Percentiles rank a stretch among this genome's conserved stretches.
These are phyloP conservation scores for Rhododendron kiyosumense DNA, from an alignment of 148 eudicot species.

Conservation along the genomic window DNA sequence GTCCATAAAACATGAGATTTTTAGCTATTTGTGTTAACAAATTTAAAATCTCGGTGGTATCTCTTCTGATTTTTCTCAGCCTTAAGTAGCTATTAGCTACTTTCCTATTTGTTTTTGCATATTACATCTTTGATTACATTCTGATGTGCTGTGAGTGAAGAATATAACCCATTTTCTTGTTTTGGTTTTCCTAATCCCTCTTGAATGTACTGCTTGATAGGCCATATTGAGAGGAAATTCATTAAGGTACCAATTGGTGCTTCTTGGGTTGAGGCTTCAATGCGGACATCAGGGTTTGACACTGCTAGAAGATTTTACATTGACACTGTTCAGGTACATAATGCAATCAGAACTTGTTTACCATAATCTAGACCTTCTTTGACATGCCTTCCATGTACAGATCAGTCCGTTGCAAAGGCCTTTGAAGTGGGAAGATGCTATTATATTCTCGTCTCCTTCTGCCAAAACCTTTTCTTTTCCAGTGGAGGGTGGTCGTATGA, in stretches of 20 bases:
- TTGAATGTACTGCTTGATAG: conserved; percentile 29
- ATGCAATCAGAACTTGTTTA: not conserved
- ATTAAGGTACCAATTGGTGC: conserved; percentile 94
- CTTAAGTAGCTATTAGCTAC: conserved; percentile 1
- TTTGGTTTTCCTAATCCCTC: not conserved
- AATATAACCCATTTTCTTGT: not conserved
- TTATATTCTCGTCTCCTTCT: conserved; percentile 79
- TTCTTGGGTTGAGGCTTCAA: conserved; percentile 91
- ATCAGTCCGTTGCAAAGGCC: conserved; percentile 91
- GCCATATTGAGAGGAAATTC: conserved; percentile 83
- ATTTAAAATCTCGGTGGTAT: not conserved
- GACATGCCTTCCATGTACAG: conserved; percentile 34
- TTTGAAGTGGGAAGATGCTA: conserved; percentile 76
- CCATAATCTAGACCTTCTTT: conserved; percentile 13
- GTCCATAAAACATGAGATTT: not conserved
- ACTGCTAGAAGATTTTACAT: conserved; percentile 80
- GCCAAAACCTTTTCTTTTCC: conserved; percentile 78
- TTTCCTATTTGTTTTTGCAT: not conserved
- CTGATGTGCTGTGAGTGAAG: not conserved
- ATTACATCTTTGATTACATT: not conserved
- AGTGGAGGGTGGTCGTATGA: conserved; percentile 87
- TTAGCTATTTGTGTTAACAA: not conserved
- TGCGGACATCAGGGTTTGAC: conserved; percentile 87
- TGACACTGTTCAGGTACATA: conserved; percentile 80
- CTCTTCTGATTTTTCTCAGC: not conserved